Evolutionary conservation across 805 yeast species (phyloP).

Genomic region (Yarrowia osloensis): DNA sequence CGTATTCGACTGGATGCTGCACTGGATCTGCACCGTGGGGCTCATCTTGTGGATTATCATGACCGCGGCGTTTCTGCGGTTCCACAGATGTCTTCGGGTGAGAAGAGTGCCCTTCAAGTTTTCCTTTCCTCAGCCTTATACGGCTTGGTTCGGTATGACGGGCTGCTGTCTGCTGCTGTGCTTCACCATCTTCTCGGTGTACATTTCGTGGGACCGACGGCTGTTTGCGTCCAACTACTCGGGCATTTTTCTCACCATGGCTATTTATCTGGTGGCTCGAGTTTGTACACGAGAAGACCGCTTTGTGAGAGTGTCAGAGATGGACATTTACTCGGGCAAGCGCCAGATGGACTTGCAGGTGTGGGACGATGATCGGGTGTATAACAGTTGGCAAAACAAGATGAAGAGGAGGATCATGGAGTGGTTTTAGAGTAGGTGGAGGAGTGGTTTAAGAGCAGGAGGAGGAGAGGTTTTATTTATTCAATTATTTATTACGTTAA

Average conservation of each 20-base stretch:
- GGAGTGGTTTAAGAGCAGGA: not conserved
- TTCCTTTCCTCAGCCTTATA: constrained; percentile 55
- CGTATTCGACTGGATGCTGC: constrained; percentile 67
- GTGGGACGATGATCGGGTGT: constrained; percentile 71
- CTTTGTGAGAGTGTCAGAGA: constrained; percentile 65
- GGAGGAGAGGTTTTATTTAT: not conserved
- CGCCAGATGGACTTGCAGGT: constrained; percentile 77
- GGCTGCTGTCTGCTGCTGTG: constrained; percentile 56
- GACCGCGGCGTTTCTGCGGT: constrained; percentile 64
- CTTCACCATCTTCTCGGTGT: constrained; percentile 64
- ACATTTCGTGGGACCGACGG: constrained; percentile 61
- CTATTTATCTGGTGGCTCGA: constrained; percentile 58
- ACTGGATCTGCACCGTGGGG: constrained; percentile 72
- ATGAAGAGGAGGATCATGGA: constrained; percentile 13
- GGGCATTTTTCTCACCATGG: constrained; percentile 54
- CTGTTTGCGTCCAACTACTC: constrained; percentile 69
- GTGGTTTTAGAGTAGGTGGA: not conserved
- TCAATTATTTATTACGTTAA: not conserved
- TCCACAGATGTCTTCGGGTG: constrained; percentile 59
- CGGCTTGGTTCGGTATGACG: constrained; percentile 62
- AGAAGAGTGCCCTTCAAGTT: constrained; percentile 56
- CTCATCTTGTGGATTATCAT: constrained; percentile 78
- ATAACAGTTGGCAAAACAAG: constrained; percentile 29
- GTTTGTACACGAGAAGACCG: constrained; percentile 52
- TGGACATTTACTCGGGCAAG: constrained; percentile 82